Conservation (phyloP, 2,329 filamentous ascomycete species). For the Fusarium anthophilum region DNA sequence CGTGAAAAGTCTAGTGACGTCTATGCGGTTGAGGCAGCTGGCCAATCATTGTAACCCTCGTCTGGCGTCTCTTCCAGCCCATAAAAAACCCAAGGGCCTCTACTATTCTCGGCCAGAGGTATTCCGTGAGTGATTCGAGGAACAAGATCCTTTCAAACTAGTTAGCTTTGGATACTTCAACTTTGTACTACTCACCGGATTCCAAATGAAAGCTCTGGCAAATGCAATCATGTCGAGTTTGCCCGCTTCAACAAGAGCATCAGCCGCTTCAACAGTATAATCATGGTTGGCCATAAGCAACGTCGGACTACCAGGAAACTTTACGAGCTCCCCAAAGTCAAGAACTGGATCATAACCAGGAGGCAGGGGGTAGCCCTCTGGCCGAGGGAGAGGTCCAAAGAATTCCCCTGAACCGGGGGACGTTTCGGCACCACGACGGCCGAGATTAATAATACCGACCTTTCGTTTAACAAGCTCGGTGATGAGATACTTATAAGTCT, state of each 20-base stretch:
- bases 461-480: background rate
- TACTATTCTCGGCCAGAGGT: background rate
- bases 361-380: background rate
- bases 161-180: background rate
- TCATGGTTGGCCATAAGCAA: conserved; percentile 12
- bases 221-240: conserved; percentile 4
- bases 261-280: background rate
- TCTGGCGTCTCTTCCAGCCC: background rate
- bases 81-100: background rate
- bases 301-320: background rate
- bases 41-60: conserved; percentile 16
- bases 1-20: fast-evolving
- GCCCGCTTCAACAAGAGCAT: background rate
- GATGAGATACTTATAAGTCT: background rate
- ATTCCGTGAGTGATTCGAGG: background rate
- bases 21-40: background rate
- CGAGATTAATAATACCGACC: background rate
- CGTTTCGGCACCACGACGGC: background rate
- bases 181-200: background rate
- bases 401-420: background rate
- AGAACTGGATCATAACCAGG: background rate
- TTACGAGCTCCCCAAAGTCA: background rate
- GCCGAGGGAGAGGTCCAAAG: background rate
- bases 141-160: background rate
- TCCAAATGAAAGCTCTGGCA: background rate